Evolutionary conservation across 305 asterid species (phyloP).

Genomic region (Solanum aculeatissimum): DNA sequence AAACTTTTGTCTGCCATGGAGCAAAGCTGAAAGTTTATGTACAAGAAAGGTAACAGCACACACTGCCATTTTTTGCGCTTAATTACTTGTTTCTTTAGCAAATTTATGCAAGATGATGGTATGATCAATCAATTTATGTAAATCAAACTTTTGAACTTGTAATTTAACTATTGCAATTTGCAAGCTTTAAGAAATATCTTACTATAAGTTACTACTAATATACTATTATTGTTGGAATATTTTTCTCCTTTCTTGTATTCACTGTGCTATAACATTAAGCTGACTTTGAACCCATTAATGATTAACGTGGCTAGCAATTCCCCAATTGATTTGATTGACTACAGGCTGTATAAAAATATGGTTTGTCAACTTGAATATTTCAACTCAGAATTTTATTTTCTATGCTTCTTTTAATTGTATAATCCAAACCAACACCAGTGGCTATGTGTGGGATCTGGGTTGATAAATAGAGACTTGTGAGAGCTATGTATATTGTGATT

Average conservation of each 20-base stretch:
- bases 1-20: background rate
- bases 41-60: slow-evolving; percentile 4
- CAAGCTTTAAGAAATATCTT: background rate
- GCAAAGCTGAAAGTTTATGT: background rate
- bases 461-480: no score
- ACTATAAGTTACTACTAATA: background rate
- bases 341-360: background rate
- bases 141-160: background rate
- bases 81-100: background rate
- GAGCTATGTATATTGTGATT: no score
- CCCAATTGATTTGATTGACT: background rate
- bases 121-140: background rate
- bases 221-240: no score
- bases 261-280: background rate
- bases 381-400: background rate
- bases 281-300: background rate
- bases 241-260: background rate
- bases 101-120: background rate
- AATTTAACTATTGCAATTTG: background rate
- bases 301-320: background rate
- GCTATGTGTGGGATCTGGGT: no score
- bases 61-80: slow-evolving; percentile 7
- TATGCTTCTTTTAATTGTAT: background rate
- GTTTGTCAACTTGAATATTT: background rate
- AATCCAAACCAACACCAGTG: no score